Percentiles rank a stretch among this genome's conserved stretches.
Conservation (phyloP, 208 protist species). For the Crithidia mellificae region DNA sequence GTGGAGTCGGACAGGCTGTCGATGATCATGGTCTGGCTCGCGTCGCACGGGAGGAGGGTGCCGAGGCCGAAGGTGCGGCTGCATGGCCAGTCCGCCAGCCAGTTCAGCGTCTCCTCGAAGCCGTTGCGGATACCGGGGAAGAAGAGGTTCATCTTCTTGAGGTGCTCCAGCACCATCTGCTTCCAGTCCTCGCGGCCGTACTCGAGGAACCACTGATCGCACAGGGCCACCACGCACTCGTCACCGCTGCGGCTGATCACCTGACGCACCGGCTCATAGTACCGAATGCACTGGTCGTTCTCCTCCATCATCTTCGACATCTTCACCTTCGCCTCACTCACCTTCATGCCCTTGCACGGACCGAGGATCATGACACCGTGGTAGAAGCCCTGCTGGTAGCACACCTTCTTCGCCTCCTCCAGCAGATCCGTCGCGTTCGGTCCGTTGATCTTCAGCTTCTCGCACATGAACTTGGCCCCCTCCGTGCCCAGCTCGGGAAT, state of each 20-base stretch:
- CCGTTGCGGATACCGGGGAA: slow-evolving; percentile 87
- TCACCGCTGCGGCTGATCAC: slow-evolving; percentile 99
- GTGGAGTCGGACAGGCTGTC: slow-evolving; percentile 99
- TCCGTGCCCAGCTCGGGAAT: slow-evolving; percentile 89
- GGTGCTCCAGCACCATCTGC: slow-evolving; percentile 76
- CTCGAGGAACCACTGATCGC: slow-evolving; percentile 99
- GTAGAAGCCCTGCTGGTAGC: slow-evolving; percentile 99
- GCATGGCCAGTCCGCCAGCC: slow-evolving; percentile 99
- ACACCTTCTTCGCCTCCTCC: slow-evolving; percentile 96
- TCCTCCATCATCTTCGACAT: slow-evolving; percentile 85
- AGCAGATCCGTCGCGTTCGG: slow-evolving; percentile 96
- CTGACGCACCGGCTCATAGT: slow-evolving; percentile 96
- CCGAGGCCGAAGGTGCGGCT: slow-evolving; percentile 99
- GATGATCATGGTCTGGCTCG: slow-evolving; percentile 95
- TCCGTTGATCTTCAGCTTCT: slow-evolving; percentile 96
- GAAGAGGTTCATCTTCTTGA: slow-evolving; percentile 94
- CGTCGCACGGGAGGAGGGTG: slow-evolving; percentile 97
- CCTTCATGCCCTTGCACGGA: slow-evolving; percentile 73
- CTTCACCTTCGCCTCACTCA: slow-evolving; percentile 95
- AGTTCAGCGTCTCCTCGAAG: slow-evolving; percentile 96
- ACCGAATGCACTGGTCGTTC: slow-evolving; percentile 82
- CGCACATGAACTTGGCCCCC: slow-evolving; percentile 90
- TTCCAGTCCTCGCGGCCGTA: slow-evolving; percentile 99
- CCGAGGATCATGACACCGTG: slow-evolving; percentile 93
- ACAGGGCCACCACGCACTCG: slow-evolving; percentile 98